Conservation (phyloP, 148 eudicot genomes). For the Camellia granthamiana region DNA sequence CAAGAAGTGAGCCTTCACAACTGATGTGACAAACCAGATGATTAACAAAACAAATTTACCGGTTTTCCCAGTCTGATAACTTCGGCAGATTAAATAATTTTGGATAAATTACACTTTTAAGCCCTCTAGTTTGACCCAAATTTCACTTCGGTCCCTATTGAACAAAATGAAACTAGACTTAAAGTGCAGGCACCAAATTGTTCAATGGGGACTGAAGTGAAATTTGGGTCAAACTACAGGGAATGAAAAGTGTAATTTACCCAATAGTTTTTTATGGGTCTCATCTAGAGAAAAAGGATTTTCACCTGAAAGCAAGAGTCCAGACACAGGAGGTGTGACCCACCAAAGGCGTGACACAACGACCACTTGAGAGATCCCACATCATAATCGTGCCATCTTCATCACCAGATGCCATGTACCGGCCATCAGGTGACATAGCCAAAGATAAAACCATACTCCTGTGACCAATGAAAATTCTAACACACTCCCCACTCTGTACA, state of each 20-base stretch:
- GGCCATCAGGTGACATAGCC: constrained; percentile 99
- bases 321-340: constrained; percentile 96
- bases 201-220: too few species aligned
- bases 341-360: constrained; percentile 86
- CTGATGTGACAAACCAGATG: constrained; percentile 32
- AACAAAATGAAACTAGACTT: too few species aligned
- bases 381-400: constrained; percentile 97
- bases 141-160: too few species aligned
- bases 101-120: too few species aligned
- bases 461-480: constrained; percentile 91
- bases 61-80: background rate
- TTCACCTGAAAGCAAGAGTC: constrained; percentile 88
- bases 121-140: too few species aligned
- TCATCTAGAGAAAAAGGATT: background rate
- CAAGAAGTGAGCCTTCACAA: constrained; percentile 98
- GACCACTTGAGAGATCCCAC: constrained; percentile 97
- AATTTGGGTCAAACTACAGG: too few species aligned
- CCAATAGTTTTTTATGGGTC: background rate
- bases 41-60: background rate
- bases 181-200: too few species aligned
- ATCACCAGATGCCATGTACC: constrained; percentile 98
- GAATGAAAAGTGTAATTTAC: too few species aligned
- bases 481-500: constrained; percentile 89
- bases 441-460: constrained; percentile 80
- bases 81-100: background rate